These are phyloP conservation scores for Pythium scleroteichum DNA, from an alignment of 352 stramenopile species.

Conservation along the genomic window DNA sequence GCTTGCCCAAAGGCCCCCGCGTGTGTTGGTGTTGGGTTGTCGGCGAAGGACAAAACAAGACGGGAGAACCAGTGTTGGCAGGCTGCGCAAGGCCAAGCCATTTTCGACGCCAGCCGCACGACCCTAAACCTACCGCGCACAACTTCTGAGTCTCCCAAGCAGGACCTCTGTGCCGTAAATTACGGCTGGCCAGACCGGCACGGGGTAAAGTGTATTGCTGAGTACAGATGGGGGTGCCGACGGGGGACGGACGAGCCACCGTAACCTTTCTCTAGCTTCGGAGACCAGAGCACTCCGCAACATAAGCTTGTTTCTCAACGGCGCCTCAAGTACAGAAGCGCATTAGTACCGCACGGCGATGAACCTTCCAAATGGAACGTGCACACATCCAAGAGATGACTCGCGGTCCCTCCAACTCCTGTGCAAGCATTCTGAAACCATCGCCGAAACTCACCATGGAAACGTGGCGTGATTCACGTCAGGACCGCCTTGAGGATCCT, in stretches of 20 bases:
- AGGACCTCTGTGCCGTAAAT: not conserved
- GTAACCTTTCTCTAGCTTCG: conserved; percentile 8
- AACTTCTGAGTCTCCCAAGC: conserved; percentile 2
- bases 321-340: not conserved
- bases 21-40: conserved; percentile 8
- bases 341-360: not conserved
- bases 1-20: not conserved
- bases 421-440: too few relatives aligned
- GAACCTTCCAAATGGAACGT: not conserved
- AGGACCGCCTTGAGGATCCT: too few relatives aligned
- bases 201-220: not conserved
- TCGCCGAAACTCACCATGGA: too few relatives aligned
- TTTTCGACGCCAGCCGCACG: not conserved
- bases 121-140: not conserved
- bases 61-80: conserved; percentile 7
- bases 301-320: not conserved
- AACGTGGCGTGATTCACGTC: too few relatives aligned
- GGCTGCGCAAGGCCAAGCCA: not conserved
- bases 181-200: too few relatives aligned
- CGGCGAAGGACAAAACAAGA: not conserved
- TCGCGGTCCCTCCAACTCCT: too few relatives aligned
- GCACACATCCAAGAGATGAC: not conserved
- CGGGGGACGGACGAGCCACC: not conserved
- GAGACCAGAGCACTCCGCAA: not conserved
- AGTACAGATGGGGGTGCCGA: not conserved